Conservation (phyloP, 495 filamentous ascomycete genomes). For the Aspergillus hancockii region DNA sequence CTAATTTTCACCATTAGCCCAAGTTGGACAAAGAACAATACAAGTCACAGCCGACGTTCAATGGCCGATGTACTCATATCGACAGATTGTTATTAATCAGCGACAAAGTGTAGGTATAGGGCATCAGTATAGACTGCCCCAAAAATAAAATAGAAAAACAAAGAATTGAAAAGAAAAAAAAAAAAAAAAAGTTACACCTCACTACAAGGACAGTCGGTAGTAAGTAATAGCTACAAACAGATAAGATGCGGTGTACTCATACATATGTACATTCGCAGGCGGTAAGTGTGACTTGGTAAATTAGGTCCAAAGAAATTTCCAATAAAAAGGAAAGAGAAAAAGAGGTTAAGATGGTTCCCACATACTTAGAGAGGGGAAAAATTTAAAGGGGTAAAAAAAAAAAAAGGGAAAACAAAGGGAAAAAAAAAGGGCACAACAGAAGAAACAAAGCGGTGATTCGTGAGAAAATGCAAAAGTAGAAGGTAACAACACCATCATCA, state of each 20-base stretch:
- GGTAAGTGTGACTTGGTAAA: not conserved
- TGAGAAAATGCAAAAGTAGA: not conserved
- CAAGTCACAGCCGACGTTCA: not conserved
- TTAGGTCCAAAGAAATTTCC: conserved; percentile 11
- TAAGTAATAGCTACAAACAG: not conserved
- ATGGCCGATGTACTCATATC: not conserved
- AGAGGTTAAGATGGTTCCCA: conserved; percentile 14
- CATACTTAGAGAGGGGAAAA: not conserved
- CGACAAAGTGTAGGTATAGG: not conserved
- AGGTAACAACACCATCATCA: not conserved
- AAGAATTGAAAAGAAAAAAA: not conserved
- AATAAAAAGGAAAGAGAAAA: conserved; percentile 12
- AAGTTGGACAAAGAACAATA: conserved; percentile 9
- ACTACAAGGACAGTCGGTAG: not conserved
- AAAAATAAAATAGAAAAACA: not conserved
- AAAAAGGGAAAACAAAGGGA: conserved; percentile 5
- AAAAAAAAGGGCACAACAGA: not conserved
- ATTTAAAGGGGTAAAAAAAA: conserved; percentile 2
- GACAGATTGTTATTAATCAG: not conserved
- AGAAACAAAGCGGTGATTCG: not conserved
- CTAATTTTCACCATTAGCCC: not conserved
- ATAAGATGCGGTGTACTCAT: conserved; percentile 24
- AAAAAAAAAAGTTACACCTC: conserved; percentile 9
- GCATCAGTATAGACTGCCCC: not conserved
- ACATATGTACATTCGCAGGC: not conserved